Evolutionary conservation across 345 rosid species (phyloP).

Genomic region (Anacardium occidentale): DNA sequence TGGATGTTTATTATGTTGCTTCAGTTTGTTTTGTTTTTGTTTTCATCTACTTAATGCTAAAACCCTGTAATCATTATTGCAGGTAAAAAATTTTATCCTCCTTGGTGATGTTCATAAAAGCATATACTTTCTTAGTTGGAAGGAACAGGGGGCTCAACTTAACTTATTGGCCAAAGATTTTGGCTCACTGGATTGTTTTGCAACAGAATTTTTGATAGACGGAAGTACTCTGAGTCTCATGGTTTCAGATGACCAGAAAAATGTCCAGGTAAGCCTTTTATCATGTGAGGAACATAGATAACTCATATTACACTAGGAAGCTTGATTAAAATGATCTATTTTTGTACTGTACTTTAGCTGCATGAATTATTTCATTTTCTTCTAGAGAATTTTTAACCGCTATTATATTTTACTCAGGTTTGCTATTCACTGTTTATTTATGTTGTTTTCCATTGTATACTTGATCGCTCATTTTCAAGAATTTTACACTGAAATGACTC

Average conservation of each 20-base stretch:
- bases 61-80: constrained; percentile 20
- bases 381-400: neutral
- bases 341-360: neutral
- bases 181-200: constrained; percentile 86
- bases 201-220: constrained; percentile 96
- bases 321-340: neutral
- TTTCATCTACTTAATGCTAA: constrained; percentile 24
- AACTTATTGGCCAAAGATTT: constrained; percentile 92
- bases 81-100: constrained; percentile 96
- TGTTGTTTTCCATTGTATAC: neutral
- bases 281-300: neutral
- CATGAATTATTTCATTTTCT: neutral
- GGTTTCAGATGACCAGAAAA: constrained; percentile 93
- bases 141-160: constrained; percentile 97
- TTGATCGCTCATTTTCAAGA: neutral
- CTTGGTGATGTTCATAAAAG: constrained; percentile 92
- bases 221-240: constrained; percentile 87
- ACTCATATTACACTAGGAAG: neutral
- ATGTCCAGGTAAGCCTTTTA: constrained; percentile 62
- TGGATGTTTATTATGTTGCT: neutral
- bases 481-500: neutral
- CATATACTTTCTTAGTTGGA: constrained; percentile 94
- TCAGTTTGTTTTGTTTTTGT: constrained; percentile 20
- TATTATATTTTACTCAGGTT: neutral
- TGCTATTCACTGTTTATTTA: neutral